phyloP scores from a whole-genome alignment of 148 eudicot genomes.

The Chenopodium suecicum region DNA sequence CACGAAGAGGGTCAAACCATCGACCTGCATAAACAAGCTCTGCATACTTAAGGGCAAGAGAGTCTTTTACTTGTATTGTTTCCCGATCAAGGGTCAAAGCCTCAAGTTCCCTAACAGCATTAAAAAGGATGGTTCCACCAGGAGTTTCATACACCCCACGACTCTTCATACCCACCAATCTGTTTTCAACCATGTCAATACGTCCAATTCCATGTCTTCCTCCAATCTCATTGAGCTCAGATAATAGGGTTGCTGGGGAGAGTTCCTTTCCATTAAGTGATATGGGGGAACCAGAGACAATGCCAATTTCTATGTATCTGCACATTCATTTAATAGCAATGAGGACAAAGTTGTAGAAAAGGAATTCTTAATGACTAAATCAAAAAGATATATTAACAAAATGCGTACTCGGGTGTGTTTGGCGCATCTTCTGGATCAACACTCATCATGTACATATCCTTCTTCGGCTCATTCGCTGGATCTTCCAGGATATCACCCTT shows the following conservation, averaged over 20 bases:
- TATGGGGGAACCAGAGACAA: slow-evolving; percentile 72
- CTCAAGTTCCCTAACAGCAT: slow-evolving; percentile 74
- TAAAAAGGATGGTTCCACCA: slow-evolving; percentile 78
- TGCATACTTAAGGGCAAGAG: slow-evolving; percentile 74
- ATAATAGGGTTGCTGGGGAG: slow-evolving; percentile 80
- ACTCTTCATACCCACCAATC: slow-evolving; percentile 91
- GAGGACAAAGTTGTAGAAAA: neutral
- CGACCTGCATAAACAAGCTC: slow-evolving; percentile 88
- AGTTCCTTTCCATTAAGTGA: slow-evolving; percentile 76
- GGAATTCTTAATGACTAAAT: neutral
- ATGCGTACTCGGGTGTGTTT: slow-evolving; percentile 66
- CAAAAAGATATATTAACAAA: neutral
- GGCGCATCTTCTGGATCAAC: slow-evolving; percentile 93
- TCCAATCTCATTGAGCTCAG: slow-evolving; percentile 73
- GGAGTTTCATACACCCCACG: slow-evolving; percentile 98
- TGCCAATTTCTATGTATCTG: slow-evolving; percentile 80
- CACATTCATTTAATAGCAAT: neutral
- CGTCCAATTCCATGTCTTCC: slow-evolving; percentile 82
- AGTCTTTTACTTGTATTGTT: slow-evolving; percentile 70
- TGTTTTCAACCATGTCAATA: slow-evolving; percentile 84
- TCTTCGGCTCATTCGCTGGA: slow-evolving; percentile 82
- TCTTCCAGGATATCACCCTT: slow-evolving; percentile 97
- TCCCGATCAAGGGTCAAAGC: slow-evolving; percentile 83
- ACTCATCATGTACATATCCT: slow-evolving; percentile 97
- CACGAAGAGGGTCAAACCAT: slow-evolving; percentile 88